Evolutionary conservation across 2,329 filamentous ascomycete genomes (phyloP).

Genomic region (Aureobasidium zeae): DNA sequence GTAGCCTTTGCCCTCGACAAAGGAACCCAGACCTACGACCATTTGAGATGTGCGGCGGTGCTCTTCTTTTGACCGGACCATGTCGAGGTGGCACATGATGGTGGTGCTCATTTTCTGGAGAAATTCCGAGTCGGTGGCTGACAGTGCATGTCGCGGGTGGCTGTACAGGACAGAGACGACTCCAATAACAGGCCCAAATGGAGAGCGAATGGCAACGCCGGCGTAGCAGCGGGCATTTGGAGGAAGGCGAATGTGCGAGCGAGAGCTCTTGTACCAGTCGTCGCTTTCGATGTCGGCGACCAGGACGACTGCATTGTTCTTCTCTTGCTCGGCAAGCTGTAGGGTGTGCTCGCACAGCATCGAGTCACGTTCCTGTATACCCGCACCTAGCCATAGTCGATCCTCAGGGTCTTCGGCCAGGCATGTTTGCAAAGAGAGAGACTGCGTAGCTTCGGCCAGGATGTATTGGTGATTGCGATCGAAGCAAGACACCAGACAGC

Average conservation of each 20-base stretch:
- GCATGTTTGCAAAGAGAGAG: slow-evolving; percentile 30
- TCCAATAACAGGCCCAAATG: slow-evolving; percentile 50
- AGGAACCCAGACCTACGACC: slow-evolving; percentile 46
- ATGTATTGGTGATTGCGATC: slow-evolving; percentile 43
- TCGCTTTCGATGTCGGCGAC: background rate
- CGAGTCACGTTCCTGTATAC: slow-evolving; percentile 15
- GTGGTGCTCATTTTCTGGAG: slow-evolving; percentile 49
- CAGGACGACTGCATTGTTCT: slow-evolving; percentile 14
- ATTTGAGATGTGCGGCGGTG: slow-evolving; percentile 46
- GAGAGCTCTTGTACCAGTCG: background rate
- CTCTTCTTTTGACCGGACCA: slow-evolving; percentile 43
- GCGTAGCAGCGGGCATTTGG: slow-evolving; percentile 39
- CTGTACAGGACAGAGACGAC: slow-evolving; percentile 52
- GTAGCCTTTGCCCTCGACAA: slow-evolving; percentile 21
- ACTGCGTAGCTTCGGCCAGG: slow-evolving; percentile 41
- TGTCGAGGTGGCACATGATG: slow-evolving; percentile 54
- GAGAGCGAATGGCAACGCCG: slow-evolving; percentile 52
- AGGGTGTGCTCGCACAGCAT: slow-evolving; percentile 18
- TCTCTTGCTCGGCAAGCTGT: slow-evolving; percentile 11
- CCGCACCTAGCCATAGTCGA: slow-evolving; percentile 30
- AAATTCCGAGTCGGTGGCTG: slow-evolving; percentile 42
- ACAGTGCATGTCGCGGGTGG: slow-evolving; percentile 43
- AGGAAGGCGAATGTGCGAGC: background rate
- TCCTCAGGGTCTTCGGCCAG: slow-evolving; percentile 27
- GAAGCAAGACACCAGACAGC: slow-evolving; percentile 37